Evolutionary conservation across 495 filamentous ascomycete species (phyloP), one percentile per base, ranked within the genome.

Genomic region (Talaromyces liani): DNA sequence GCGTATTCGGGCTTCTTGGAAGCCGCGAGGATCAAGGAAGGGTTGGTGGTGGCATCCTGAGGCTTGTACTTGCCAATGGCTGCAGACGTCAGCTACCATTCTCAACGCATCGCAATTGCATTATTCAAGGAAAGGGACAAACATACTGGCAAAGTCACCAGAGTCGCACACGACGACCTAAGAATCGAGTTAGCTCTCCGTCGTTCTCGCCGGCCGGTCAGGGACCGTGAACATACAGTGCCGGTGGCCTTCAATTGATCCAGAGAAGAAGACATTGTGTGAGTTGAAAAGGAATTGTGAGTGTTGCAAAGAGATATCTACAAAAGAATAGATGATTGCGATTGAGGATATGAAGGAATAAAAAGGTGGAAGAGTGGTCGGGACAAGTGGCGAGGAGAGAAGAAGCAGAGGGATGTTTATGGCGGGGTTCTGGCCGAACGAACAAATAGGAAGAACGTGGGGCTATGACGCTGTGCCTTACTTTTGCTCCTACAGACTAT

Each of bases 1-100:
- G 92, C 92, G 75, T 99, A 99, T 76, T 97, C 93, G 73, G 89
- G 73, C 86, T 98, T 99, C 86, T 99, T 97, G 74, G 95, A 91
- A 63, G 94, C 94, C 69, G 91, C 92, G 73, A 99, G 86, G 78
- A 99, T 97, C 72, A 99, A 84, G 66, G 94, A 97, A 45, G 94
- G 94, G 84, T 99, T 99, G 77, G 94, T 99, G 73, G 93, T 97
- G 71, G 93, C 94, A 89, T 99, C 94, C 86, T 97, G 93, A 62
- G 94, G 94, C 86, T 97, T 94, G 87, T 99, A 99, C 83, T 99
- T 98, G 84, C 83, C 92, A 77, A 99, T 99, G 72, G 93, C 91
- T 86, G 80, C 73, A 59, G 47, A 62, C 56, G 20, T 64, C 60
- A 22, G 61, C n/a, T 27, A 27, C 16, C 39, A 31, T 60, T 14